phyloP scores from a whole-genome alignment of 2,329 filamentous ascomycete genomes.

The Parasarocladium wereldwijsianum region DNA sequence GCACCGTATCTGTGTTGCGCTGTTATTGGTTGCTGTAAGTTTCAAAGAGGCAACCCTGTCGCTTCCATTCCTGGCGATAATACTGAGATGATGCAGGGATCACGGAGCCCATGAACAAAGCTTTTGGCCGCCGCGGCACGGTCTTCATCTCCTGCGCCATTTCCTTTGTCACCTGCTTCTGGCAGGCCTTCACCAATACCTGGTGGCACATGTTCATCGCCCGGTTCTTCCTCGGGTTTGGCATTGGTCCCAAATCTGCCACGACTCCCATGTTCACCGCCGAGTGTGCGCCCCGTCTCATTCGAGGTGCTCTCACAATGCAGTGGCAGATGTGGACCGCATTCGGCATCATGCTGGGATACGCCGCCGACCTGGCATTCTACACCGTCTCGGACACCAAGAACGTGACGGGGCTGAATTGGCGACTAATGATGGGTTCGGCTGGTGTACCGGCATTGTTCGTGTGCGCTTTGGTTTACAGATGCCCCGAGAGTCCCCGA shows the following conservation, averaged over 20 bases:
- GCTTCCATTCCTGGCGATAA: not conserved
- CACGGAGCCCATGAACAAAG: constrained; percentile 56
- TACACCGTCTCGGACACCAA: constrained; percentile 37
- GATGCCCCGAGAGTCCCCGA: constrained; percentile 34
- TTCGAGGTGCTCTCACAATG: constrained; percentile 4
- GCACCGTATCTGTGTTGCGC: constrained; percentile 53
- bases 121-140: constrained; percentile 55
- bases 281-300: constrained; percentile 4
- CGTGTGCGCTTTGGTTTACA: constrained; percentile 29
- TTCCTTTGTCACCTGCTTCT: constrained; percentile 39
- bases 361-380: constrained; percentile 45
- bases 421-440: constrained; percentile 24
- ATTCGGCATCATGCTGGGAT: constrained; percentile 44
- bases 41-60: not conserved
- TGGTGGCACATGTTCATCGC: constrained; percentile 9
- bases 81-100: constrained; percentile 21
- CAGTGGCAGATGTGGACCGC: constrained; percentile 29
- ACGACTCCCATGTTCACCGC: constrained; percentile 3
- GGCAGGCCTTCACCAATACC: constrained; percentile 17
- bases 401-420: constrained; percentile 23
- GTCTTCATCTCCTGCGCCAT: constrained; percentile 55
- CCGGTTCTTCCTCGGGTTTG: constrained; percentile 13
- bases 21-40: constrained; percentile 47
- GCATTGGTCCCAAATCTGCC: constrained; percentile 7
- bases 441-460: constrained; percentile 35